Evolutionary conservation across 2,329 filamentous ascomycete genomes (phyloP), one percentile per base, ranked within the genome.

Genomic region (Cryoendolithus antarcticus): DNA sequence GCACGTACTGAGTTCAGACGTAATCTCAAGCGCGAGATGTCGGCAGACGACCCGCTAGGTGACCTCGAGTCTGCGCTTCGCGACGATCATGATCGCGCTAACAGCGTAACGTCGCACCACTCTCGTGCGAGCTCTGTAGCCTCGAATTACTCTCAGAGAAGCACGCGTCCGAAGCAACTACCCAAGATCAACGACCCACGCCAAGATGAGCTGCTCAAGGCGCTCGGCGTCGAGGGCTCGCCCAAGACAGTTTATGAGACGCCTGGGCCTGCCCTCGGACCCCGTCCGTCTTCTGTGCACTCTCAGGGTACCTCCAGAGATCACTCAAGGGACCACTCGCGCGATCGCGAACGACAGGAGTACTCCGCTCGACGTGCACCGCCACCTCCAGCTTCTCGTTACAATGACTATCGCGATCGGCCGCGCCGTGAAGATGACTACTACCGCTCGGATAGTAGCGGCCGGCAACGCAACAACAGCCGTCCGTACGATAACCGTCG

Each of bases 211-310:
- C 50, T 61, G 9, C 52, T 62, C 27, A 57, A 58, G 3, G 48
- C 48, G 5, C 48, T 62, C 10, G 59, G 59, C 9, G 59, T 62
- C 7, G 58, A 55, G 15, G 59, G 59, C 13, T 56, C 55, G 10
- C 56, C 59, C 5, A 60, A 58, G 42, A 43, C 52, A 11, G 56
- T 61, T 27, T 61, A 57, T 41, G 47, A 58, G 40, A 61, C 59
- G 11, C 59, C 59, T 13, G 57, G 57, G 19, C 59, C 59, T 28
- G 59, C 58, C 3, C 50, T 57, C 35, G 55, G 53, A 2, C 50
- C 57, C n/a, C 19, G 19, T 21, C 48, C 48, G 2, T 41, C 45
- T 37, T 37, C 40, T 7, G 30, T 24, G 27, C 39, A 21, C n/a
- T 35, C 38, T 21, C 19, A 21, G 19, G 6, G 19, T 21, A 21